Conservation (phyloP, 2,329 filamentous ascomycete species). For the Aschersonia sp. region DNA sequence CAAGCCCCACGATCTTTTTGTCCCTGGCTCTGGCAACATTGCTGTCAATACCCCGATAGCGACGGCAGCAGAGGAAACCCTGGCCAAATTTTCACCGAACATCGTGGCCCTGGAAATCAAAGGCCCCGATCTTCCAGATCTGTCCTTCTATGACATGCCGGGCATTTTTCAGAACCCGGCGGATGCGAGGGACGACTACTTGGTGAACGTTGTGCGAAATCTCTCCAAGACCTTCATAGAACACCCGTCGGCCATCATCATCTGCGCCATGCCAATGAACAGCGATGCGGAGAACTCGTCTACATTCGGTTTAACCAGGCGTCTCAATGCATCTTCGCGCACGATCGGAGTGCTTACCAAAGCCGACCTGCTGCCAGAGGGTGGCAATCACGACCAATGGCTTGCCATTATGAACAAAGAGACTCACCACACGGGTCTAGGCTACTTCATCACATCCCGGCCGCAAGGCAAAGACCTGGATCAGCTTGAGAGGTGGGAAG, state of each 20-base stretch:
- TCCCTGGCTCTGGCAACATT: slow-evolving; percentile 33
- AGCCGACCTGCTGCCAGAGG: slow-evolving; percentile 53
- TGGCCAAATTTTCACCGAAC: slow-evolving; percentile 69
- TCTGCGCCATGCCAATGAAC: slow-evolving; percentile 67
- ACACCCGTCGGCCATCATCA: slow-evolving; percentile 56
- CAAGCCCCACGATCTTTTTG: slow-evolving; percentile 33
- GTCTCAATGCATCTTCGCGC: slow-evolving; percentile 38
- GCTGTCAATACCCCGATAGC: slow-evolving; percentile 18
- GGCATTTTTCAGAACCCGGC: slow-evolving; percentile 64
- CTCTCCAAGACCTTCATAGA: slow-evolving; percentile 57
- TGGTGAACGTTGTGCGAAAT: slow-evolving; percentile 59
- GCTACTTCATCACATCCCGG: slow-evolving; percentile 66
- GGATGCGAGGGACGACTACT: slow-evolving; percentile 47
- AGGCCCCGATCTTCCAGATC: slow-evolving; percentile 52
- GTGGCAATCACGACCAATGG: slow-evolving; percentile 40
- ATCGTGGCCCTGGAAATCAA: slow-evolving; percentile 64
- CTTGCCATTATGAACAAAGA: slow-evolving; percentile 45
- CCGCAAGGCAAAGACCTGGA: slow-evolving; percentile 41
- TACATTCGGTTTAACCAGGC: slow-evolving; percentile 49
- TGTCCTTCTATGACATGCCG: slow-evolving; percentile 77
- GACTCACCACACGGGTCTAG: slow-evolving; percentile 51
- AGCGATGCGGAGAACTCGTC: slow-evolving; percentile 63
- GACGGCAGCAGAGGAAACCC: slow-evolving; percentile 24
- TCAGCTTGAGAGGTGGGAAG: slow-evolving; percentile 35
- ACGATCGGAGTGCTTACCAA: slow-evolving; percentile 74